Evolutionary conservation across 83 land plant species (phyloP), one percentile per base, ranked within the genome.

Genomic region (Larix sibirica): DNA sequence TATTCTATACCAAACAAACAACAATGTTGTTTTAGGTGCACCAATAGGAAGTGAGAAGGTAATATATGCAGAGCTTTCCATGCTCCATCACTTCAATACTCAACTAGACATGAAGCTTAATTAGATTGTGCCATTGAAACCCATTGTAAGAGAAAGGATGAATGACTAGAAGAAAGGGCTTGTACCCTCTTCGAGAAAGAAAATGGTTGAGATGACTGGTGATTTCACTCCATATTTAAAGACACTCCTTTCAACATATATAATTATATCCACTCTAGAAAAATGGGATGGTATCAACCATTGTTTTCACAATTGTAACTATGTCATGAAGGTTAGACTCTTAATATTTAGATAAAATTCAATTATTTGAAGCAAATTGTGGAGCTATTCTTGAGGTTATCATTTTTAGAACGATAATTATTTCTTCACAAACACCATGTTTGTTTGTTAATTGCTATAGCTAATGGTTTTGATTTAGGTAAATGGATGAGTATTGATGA

Each of bases 11-110:
- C 98, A 96, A 83, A 92, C 98, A 26, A 96, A 94, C 44, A 85
- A 87, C 73, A 98, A 93, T 89, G 95, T 96, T 74, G 96, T 98
- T 23, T 81, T 98, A 62, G 99, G 99, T 40, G 99, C 99, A 66
- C 99, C 99, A 14, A 98, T 97, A 28, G 99, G 99, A 66, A 98
- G 99, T 94, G 99, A 98, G 77, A 98, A 98, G 90, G 96, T 97
- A 10, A 98, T 98, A 81, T 95, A 97, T 62, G 91, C 98, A 70
- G 99, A 97, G 79, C 88, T 97, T 74, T 95, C 99, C 21, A 96
- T 97, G 90, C 86, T 97, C 60, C 98, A 77, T 66, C 94, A 95
- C 6, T 97, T 97, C 87, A 96, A 94, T 81, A 91, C 92, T 18
- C 94, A 97, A 86, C 98, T 95, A 79, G 98, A 95, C 80, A 94